Base-by-base conservation (phyloP, 768 basidiomycete species). In the Calocybe indica region DNA sequence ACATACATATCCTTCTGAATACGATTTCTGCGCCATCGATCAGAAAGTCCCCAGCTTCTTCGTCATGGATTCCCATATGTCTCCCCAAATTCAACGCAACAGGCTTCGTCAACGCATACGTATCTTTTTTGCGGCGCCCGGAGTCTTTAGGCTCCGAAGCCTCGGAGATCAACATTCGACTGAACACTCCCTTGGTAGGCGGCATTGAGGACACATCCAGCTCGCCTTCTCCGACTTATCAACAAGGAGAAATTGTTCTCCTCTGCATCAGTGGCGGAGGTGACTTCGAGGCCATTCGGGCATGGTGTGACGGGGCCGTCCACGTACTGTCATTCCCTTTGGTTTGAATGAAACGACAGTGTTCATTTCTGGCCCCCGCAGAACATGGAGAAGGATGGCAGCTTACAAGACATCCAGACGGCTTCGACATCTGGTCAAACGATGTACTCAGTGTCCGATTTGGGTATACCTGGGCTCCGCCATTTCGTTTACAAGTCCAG, bases 401-500 rank as follows among this genome's bases (percentile, higher is more conserved):
- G 75, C 14, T 55, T 76, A 45, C 68, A 76, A 47, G 70, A 74
- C 9, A 71, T 89, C 42, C 58, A 67, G 12, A 67, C 72, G 30
- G 71, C 75, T 6, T 74, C 78, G 48, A 55, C 62, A 30, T 62
- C 73, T 38, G 69, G 78, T 43, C 59, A 73, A 36, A 83, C 83
- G 5, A 74, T 80, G 41, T 90, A 89, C 56, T 73, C 78, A 6
- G 78, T 84, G 47, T 81, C 82, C 2, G 84, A 88, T 46, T 67
- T 97, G 8, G 80, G 81, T n/a, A 85, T 95, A 53, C 92, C 92
- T 3, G 93, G 93, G 2, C 67, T 98, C 29, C 80, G 90, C 30
- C 96, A 99, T 63, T 99, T 97, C 60, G 68, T 97, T 41, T 98
- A 97, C 73, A 97, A 97, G 68, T 91, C 89, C 7, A 76, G 91